phyloP scores from a whole-genome alignment of 345 rosid genomes.

The Dimocarpus longan region DNA sequence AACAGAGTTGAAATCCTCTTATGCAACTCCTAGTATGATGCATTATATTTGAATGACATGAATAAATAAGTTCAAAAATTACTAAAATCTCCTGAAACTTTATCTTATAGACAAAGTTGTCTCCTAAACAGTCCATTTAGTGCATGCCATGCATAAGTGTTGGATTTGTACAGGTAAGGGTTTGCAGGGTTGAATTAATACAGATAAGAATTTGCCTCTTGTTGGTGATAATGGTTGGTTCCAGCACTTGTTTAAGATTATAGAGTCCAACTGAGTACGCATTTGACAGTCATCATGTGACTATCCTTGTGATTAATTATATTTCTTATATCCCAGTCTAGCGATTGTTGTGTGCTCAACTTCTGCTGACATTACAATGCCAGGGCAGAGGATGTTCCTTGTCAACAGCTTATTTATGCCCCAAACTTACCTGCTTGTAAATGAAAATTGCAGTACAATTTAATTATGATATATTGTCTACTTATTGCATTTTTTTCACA shows the following conservation, averaged over 20 bases:
- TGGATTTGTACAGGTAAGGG: neutral
- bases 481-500: neutral
- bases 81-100: neutral
- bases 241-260: neutral
- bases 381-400: neutral
- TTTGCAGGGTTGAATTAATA: no score
- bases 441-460: neutral
- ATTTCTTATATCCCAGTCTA: neutral
- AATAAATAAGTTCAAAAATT: neutral
- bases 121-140: neutral
- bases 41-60: neutral
- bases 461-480: neutral
- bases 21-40: no score
- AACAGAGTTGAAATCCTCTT: no score
- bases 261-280: neutral
- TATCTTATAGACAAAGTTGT: neutral
- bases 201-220: neutral
- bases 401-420: neutral
- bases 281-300: neutral
- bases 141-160: neutral
- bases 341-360: neutral
- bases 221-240: neutral
- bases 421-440: constrained; percentile 1
- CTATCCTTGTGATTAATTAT: neutral
- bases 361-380: neutral